Conservation (phyloP, 164 flowering plant genomes). For the Aristolochia fimbriata region DNA sequence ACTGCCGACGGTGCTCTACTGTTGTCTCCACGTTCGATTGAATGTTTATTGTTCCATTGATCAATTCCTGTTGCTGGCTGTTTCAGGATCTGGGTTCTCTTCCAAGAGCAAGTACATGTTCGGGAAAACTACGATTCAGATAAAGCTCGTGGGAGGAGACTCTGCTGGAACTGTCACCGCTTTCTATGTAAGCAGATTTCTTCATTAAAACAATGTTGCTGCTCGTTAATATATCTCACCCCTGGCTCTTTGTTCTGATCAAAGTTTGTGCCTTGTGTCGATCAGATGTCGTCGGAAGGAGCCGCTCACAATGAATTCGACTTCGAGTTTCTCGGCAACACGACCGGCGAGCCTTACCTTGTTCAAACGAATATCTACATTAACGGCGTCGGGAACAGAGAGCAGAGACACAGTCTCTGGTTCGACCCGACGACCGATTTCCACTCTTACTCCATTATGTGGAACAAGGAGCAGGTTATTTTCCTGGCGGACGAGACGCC, state of each 20-base stretch:
- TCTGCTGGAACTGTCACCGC: slow-evolving; percentile 99
- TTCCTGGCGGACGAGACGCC: slow-evolving; percentile 92
- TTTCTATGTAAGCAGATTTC: slow-evolving; percentile 52
- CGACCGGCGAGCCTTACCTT: slow-evolving; percentile 76
- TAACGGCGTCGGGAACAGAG: slow-evolving; percentile 93
- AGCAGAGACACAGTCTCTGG: slow-evolving; percentile 77
- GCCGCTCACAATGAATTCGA: slow-evolving; percentile 84
- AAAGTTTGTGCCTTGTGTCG: background rate
- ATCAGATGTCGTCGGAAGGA: slow-evolving; percentile 95
- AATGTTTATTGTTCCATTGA: too few species aligned
- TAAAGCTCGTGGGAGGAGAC: slow-evolving; percentile 89
- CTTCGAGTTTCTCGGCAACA: slow-evolving; percentile 92
- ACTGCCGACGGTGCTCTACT: too few species aligned
- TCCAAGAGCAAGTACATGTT: slow-evolving; percentile 88
- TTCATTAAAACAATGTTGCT: background rate
- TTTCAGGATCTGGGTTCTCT: slow-evolving; percentile 71
- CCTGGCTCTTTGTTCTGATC: background rate
- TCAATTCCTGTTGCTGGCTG: background rate
- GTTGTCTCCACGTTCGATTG: too few species aligned
- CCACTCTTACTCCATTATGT: slow-evolving; percentile 69
- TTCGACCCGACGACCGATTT: slow-evolving; percentile 83
- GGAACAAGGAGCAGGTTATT: slow-evolving; percentile 84
- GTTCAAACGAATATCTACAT: slow-evolving; percentile 86
- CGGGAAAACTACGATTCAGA: slow-evolving; percentile 73
- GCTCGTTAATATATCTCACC: background rate